These are phyloP conservation scores for Paraphoma chrysanthemicola DNA, from an alignment of 2,329 filamentous ascomycete species.

Conservation along the genomic window DNA sequence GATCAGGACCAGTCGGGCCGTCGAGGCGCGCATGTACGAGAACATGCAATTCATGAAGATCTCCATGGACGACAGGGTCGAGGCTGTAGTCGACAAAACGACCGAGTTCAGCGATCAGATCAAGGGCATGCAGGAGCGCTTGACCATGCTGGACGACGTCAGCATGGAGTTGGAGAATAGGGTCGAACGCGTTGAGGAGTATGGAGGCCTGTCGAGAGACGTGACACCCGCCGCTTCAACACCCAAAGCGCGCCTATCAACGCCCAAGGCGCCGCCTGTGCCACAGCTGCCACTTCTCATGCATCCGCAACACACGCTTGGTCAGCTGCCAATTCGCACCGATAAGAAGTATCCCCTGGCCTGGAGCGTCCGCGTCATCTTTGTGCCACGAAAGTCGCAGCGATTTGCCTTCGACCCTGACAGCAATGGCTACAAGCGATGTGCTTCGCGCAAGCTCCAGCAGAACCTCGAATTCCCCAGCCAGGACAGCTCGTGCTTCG, in stretches of 20 bases:
- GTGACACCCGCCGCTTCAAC: constrained; percentile 39
- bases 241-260: constrained; percentile 28
- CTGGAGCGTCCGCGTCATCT: constrained; percentile 48
- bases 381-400: constrained; percentile 47
- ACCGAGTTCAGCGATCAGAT: constrained; percentile 47
- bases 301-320: constrained; percentile 36
- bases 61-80: constrained; percentile 49
- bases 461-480: constrained; percentile 47
- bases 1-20: constrained; percentile 38
- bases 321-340: constrained; percentile 46
- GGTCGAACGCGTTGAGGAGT: constrained; percentile 43
- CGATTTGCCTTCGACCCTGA: constrained; percentile 48
- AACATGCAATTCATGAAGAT: constrained; percentile 49
- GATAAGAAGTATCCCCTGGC: constrained; percentile 47
- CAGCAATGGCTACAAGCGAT: constrained; percentile 47
- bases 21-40: constrained; percentile 47
- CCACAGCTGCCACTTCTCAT: constrained; percentile 38
- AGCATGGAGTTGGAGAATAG: constrained; percentile 50
- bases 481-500: constrained; percentile 47
- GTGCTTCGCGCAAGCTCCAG: constrained; percentile 48
- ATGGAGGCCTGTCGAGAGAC: constrained; percentile 31
- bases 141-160: constrained; percentile 48
- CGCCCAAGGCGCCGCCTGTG: constrained; percentile 32
- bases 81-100: constrained; percentile 50
- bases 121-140: constrained; percentile 43